Percentiles rank a stretch among this genome's conserved stretches.
Conservation (phyloP, 1,284 basidiomycete species). For the Ustilago loliicola region DNA sequence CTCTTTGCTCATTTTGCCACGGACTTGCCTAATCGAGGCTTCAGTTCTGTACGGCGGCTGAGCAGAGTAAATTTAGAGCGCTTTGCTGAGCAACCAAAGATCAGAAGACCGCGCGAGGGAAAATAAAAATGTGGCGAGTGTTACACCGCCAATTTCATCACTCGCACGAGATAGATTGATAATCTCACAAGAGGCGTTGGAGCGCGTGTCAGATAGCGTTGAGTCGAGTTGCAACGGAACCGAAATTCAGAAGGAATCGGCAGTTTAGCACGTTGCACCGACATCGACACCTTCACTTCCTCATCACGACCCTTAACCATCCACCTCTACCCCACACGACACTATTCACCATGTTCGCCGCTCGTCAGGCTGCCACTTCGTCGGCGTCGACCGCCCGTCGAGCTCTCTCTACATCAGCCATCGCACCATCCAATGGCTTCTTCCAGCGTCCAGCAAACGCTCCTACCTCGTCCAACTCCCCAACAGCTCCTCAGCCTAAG, state of each 20-base stretch:
- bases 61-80: constrained; percentile 5
- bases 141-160: background rate
- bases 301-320: background rate
- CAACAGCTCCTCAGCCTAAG: constrained; percentile 41
- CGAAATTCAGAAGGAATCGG: constrained; percentile 10
- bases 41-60: background rate
- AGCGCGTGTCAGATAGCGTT: too few species aligned
- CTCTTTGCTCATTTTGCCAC: constrained; percentile 9
- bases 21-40: background rate
- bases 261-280: background rate
- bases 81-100: constrained; percentile 6
- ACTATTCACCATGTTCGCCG: constrained; percentile 19
- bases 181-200: too few species aligned
- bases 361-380: constrained; percentile 16
- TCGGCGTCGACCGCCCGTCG: constrained; percentile 15
- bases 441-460: constrained; percentile 52
- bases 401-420: constrained; percentile 26
- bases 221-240: constrained; percentile 1
- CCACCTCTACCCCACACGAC: background rate
- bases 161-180: constrained; percentile 6
- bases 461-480: constrained; percentile 56
- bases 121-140: constrained; percentile 1
- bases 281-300: background rate
- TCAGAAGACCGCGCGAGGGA: background rate
- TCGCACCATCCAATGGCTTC: constrained; percentile 35